Evolutionary conservation across 495 filamentous ascomycete genomes (phyloP).

Genomic region (Tuber aestivum): DNA sequence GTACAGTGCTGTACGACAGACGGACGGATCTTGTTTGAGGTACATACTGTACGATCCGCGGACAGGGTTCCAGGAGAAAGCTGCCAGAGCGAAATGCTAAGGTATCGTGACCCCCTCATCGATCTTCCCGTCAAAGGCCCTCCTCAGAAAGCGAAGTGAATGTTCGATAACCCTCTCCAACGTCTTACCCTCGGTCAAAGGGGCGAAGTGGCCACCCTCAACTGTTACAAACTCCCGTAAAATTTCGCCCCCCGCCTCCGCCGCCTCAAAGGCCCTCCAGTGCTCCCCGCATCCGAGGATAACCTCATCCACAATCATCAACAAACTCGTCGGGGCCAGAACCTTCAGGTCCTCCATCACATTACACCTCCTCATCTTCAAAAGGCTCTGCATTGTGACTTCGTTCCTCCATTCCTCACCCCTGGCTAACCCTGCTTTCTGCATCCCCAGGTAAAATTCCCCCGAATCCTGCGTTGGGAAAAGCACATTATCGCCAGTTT

Average conservation of each 20-base stretch:
- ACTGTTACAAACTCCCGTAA: constrained; percentile 7
- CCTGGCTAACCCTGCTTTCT: neutral
- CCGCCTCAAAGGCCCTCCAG: neutral
- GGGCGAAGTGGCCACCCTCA: constrained; percentile 8
- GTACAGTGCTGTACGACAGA: neutral
- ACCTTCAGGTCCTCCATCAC: neutral
- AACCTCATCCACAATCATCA: constrained; percentile 19
- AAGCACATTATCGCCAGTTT: neutral
- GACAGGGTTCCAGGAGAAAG: neutral
- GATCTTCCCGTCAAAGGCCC: neutral
- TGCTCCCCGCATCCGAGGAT: neutral
- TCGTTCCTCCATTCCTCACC: constrained; percentile 10
- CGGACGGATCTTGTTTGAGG: neutral
- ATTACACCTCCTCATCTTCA: constrained; percentile 11
- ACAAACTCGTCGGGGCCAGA: constrained; percentile 19
- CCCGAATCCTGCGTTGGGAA: neutral
- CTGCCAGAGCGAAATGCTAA: neutral
- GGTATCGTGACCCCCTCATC: neutral
- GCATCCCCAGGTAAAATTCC: constrained; percentile 8
- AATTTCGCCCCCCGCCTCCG: neutral
- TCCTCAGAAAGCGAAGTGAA: constrained; percentile 7
- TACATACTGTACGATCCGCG: neutral
- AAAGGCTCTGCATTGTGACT: constrained; percentile 12
- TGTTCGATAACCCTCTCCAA: neutral
- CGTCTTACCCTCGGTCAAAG: neutral